phyloP scores from a whole-genome alignment of 495 filamentous ascomycete genomes.

The Neurospora sp. region DNA sequence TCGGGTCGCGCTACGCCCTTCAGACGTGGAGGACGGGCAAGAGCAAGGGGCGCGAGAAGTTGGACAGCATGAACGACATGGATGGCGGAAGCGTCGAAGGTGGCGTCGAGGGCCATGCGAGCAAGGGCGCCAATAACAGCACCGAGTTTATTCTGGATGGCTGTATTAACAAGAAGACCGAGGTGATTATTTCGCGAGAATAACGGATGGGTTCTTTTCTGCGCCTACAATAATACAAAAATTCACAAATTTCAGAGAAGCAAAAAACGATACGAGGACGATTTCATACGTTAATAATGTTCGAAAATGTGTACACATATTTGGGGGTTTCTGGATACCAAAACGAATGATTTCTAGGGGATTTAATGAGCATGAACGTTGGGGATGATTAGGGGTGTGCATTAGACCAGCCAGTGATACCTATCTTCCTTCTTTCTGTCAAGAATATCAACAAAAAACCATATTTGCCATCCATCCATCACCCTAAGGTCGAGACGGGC shows the following conservation, averaged over 20 bases:
- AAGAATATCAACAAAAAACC: background rate
- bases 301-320: background rate
- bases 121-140: conserved; percentile 10
- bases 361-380: background rate
- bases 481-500: background rate
- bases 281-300: background rate
- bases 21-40: conserved; percentile 10
- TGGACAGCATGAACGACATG: conserved; percentile 13
- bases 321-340: background rate
- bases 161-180: conserved; percentile 18
- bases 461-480: background rate
- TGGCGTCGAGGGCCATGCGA: conserved; percentile 9
- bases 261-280: background rate
- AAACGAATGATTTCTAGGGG: background rate
- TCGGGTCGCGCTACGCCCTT: conserved; percentile 14
- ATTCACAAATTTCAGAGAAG: background rate
- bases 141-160: conserved; percentile 14
- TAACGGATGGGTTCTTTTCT: background rate
- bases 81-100: conserved; percentile 13
- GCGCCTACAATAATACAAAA: background rate
- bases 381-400: background rate
- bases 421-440: background rate
- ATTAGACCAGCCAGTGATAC: background rate
- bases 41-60: conserved; percentile 7
- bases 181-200: conserved; percentile 13